Conservation (phyloP, 306 rosid genomes). For the Dicorynia guianensis region DNA sequence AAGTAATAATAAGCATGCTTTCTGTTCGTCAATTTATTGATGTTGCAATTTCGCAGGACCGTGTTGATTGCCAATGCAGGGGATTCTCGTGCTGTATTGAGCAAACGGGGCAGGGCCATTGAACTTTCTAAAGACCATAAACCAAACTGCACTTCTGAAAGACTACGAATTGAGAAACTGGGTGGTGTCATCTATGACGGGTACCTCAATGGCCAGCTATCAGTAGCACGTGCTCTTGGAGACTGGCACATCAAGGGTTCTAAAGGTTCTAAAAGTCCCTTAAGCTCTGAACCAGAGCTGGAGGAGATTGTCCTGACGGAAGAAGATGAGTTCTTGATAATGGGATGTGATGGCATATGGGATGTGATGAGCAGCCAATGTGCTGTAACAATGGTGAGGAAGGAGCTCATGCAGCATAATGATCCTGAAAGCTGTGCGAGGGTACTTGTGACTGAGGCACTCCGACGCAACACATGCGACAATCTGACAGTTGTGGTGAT, state of each 20-base stretch:
- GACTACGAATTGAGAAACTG: conserved; percentile 55
- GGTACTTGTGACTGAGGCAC: conserved; percentile 51
- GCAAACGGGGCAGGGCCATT: conserved; percentile 56
- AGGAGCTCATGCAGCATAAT: conserved; percentile 51
- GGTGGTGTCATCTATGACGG: conserved; percentile 58
- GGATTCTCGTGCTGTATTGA: conserved; percentile 58
- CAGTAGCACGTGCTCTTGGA: conserved; percentile 59
- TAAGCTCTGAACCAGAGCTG: conserved; percentile 57
- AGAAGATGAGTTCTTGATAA: conserved; percentile 53
- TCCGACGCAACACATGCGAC: conserved; percentile 54
- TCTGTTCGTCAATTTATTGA: not conserved
- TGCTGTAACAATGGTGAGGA: conserved; percentile 56
- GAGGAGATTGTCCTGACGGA: conserved; percentile 44
- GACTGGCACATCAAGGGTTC: conserved; percentile 61
- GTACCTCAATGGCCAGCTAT: conserved; percentile 57
- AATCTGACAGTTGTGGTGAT: conserved; percentile 53
- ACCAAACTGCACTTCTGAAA: conserved; percentile 54
- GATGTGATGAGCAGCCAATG: conserved; percentile 65
- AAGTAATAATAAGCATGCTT: not conserved
- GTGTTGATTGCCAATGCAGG: conserved; percentile 57
- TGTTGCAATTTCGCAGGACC: conserved; percentile 34
- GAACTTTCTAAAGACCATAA: conserved; percentile 58
- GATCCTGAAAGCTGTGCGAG: conserved; percentile 49
- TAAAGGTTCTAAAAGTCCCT: conserved; percentile 51
- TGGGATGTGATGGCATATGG: conserved; percentile 62